Conservation (phyloP, 176 grass and related monocot genomes). For the Guadua angustifolia region DNA sequence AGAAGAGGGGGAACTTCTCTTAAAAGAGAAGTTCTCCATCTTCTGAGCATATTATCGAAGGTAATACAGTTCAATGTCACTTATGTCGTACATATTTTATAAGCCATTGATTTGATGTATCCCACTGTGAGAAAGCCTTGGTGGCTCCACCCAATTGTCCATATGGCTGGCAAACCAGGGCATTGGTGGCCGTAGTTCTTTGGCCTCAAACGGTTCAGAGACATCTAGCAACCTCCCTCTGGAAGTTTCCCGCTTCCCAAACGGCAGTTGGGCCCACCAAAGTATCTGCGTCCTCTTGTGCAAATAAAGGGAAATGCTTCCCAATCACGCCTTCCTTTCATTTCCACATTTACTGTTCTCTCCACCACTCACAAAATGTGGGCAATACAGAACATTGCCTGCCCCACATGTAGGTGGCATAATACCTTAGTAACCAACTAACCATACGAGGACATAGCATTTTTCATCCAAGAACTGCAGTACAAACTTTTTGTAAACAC, state of each 20-base stretch:
- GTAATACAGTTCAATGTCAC: neutral
- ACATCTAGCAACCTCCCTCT: neutral
- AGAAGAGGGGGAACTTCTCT: neutral
- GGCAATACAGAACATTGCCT: neutral
- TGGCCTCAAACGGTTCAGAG: neutral
- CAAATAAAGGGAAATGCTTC: neutral
- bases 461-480: neutral
- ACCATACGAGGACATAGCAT: neutral
- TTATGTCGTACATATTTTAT: neutral
- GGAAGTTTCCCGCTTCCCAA: neutral
- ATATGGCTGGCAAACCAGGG: neutral
- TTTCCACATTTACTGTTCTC: neutral
- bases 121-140: neutral
- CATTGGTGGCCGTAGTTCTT: neutral
- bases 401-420: neutral
- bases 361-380: neutral
- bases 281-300: neutral
- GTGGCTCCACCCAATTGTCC: neutral
- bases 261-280: neutral
- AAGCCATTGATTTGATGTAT: neutral
- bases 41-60: neutral
- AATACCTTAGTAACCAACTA: neutral
- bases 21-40: neutral
- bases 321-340: neutral
- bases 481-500: neutral